Conservation (phyloP, 768 basidiomycete genomes). For the Russula foetens region DNA sequence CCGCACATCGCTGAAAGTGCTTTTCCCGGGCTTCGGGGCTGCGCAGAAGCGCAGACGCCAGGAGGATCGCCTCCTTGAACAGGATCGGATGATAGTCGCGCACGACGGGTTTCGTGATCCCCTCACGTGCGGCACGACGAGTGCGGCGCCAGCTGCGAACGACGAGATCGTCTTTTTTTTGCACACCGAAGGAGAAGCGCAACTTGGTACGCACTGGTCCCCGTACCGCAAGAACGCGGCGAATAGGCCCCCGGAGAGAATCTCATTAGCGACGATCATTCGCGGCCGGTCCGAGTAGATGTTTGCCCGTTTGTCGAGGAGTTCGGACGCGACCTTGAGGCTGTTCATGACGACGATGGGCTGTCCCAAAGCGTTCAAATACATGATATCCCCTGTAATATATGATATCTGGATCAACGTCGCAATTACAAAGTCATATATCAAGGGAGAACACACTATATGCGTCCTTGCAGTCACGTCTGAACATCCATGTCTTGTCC, state of each 20-base stretch:
- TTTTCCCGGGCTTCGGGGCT: background rate
- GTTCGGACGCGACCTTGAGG: slow-evolving; percentile 27
- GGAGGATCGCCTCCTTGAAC: background rate
- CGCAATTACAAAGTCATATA: background rate
- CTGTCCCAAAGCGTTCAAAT: background rate
- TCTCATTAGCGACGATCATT: slow-evolving; percentile 27
- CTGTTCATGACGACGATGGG: slow-evolving; percentile 28
- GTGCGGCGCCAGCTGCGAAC: background rate
- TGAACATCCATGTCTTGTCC: background rate
- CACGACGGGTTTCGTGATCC: background rate
- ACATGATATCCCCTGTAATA: background rate
- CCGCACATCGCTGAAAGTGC: background rate
- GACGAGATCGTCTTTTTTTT: background rate
- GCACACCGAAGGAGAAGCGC: background rate
- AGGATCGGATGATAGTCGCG: slow-evolving; percentile 1
- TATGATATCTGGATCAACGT: background rate
- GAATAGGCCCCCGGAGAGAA: slow-evolving; percentile 27
- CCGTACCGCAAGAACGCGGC: slow-evolving; percentile 23
- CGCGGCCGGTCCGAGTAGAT: slow-evolving; percentile 25
- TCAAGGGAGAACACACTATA: background rate
- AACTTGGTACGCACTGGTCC: slow-evolving; percentile 21
- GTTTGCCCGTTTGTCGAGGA: slow-evolving; percentile 29
- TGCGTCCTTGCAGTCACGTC: background rate
- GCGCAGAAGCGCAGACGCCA: background rate
- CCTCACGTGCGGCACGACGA: slow-evolving; percentile 8